Evolutionary conservation across 2,329 filamentous ascomycete species (phyloP).

Genomic region (Penicillium sclerotigenum): DNA sequence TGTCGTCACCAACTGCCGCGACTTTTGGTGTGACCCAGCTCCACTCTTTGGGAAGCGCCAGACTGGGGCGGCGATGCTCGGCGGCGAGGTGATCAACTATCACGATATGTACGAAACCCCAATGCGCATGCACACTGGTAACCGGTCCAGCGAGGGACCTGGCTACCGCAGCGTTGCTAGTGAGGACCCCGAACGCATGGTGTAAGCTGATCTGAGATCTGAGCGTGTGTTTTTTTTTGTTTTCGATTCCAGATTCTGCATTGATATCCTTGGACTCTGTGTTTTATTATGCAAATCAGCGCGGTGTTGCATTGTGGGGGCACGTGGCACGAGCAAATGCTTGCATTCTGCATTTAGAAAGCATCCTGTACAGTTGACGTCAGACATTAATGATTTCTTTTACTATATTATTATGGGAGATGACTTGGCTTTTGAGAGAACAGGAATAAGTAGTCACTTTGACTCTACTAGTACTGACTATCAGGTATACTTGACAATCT

Average conservation of each 20-base stretch:
- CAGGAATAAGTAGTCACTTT: neutral
- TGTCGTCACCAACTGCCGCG: slow-evolving; percentile 81
- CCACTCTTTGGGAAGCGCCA: slow-evolving; percentile 74
- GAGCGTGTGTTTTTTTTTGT: neutral
- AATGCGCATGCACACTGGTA: slow-evolving; percentile 55
- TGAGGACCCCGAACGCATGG: slow-evolving; percentile 37
- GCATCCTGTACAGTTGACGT: slow-evolving; percentile 19
- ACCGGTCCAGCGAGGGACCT: slow-evolving; percentile 45
- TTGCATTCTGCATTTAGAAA: slow-evolving; percentile 15
- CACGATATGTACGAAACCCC: slow-evolving; percentile 86
- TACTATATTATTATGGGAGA: neutral
- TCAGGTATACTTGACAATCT: neutral
- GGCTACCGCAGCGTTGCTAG: slow-evolving; percentile 58
- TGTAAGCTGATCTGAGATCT: slow-evolving; percentile 16
- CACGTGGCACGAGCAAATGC: slow-evolving; percentile 7
- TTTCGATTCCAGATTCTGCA: neutral
- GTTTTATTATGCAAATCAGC: slow-evolving; percentile 6
- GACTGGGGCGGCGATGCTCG: slow-evolving; percentile 71
- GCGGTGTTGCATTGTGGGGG: slow-evolving; percentile 3
- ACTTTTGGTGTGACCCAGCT: slow-evolving; percentile 92
- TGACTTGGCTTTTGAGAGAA: neutral
- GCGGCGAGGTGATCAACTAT: slow-evolving; percentile 79
- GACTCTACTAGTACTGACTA: neutral
- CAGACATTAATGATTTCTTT: slow-evolving; percentile 16
- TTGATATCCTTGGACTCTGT: slow-evolving; percentile 7